A percentile compares a stretch with the other conserved stretches of the same genome.
Evolutionary conservation across 202 grass and related monocot species (phyloP).

Genomic region (Dendrocalamus latiflorus): DNA sequence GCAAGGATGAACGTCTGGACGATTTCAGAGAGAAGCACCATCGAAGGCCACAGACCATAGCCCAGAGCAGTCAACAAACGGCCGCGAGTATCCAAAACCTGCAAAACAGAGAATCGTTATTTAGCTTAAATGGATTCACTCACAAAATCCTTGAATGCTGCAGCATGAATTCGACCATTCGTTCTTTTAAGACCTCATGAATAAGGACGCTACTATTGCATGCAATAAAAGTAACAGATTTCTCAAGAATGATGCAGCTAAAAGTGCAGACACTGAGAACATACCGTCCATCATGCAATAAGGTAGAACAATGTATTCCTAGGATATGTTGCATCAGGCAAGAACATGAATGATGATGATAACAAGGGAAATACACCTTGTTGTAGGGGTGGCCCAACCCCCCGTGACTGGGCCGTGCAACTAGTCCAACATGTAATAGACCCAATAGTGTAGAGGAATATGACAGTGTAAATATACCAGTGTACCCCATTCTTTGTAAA

Average conservation of each 20-base stretch:
- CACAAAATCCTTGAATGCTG: neutral
- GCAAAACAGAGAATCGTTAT: neutral
- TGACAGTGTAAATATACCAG: too few species aligned
- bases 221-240: neutral
- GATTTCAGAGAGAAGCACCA: constrained; percentile 93
- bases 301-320: neutral
- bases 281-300: neutral
- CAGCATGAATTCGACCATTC: neutral
- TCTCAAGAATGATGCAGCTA: neutral
- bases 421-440: too few species aligned
- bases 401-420: too few species aligned
- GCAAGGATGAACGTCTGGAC: constrained; percentile 99
- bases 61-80: constrained; percentile 87
- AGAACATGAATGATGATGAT: neutral
- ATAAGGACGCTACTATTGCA: neutral
- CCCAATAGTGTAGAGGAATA: too few species aligned
- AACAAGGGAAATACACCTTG: neutral
- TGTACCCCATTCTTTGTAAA: too few species aligned
- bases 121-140: neutral
- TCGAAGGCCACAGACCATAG: constrained; percentile 87
- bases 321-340: neutral
- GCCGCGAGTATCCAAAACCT: constrained; percentile 96
- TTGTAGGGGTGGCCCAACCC: too few species aligned
- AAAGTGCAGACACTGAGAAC: neutral
- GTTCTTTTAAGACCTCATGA: neutral